These are phyloP conservation scores for Dunaliella sp. DNA, from an alignment of 139 green algal species.

Conservation along the genomic window DNA sequence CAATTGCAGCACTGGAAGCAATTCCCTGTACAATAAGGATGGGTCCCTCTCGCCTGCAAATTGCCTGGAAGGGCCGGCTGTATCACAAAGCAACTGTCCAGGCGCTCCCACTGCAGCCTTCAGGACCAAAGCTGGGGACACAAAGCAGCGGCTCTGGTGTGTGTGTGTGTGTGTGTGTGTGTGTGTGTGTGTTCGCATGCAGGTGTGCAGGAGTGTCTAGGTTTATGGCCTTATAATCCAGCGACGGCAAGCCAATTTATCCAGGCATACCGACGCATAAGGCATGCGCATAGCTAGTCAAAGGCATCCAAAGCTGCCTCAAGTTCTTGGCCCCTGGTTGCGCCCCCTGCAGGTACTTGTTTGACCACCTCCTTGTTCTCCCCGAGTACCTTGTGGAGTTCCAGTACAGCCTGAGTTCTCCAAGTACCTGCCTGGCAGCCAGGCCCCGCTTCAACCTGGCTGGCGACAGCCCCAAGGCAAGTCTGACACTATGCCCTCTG, in stretches of 20 bases:
- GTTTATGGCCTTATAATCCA: too few species aligned
- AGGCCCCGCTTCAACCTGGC: neutral
- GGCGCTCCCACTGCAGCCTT: constrained; percentile 43
- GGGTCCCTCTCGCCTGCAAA: constrained; percentile 11
- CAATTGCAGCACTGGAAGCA: neutral
- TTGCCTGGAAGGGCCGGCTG: constrained; percentile 20
- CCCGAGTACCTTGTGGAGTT: constrained; percentile 78
- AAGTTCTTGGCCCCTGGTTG: too few species aligned
- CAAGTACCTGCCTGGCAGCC: neutral
- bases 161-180: constrained; percentile 12
- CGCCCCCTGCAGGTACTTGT: constrained; percentile 56
- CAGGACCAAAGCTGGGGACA: constrained; percentile 30
- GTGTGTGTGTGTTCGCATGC: neutral
- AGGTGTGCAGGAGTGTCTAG: neutral
- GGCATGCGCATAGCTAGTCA: too few species aligned
- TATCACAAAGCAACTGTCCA: constrained; percentile 10
- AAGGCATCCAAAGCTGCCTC: too few species aligned
- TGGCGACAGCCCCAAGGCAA: constrained; percentile 2
- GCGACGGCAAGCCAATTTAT: too few species aligned
- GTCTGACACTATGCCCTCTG: too few species aligned
- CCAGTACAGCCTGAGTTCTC: constrained; percentile 30
- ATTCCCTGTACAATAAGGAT: constrained; percentile 32
- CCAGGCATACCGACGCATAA: too few species aligned
- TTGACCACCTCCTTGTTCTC: constrained; percentile 58
- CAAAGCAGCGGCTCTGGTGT: constrained; percentile 58